These are phyloP conservation scores for Starmerella geochares DNA, from an alignment of 805 yeast genomes.

Conservation along the genomic window DNA sequence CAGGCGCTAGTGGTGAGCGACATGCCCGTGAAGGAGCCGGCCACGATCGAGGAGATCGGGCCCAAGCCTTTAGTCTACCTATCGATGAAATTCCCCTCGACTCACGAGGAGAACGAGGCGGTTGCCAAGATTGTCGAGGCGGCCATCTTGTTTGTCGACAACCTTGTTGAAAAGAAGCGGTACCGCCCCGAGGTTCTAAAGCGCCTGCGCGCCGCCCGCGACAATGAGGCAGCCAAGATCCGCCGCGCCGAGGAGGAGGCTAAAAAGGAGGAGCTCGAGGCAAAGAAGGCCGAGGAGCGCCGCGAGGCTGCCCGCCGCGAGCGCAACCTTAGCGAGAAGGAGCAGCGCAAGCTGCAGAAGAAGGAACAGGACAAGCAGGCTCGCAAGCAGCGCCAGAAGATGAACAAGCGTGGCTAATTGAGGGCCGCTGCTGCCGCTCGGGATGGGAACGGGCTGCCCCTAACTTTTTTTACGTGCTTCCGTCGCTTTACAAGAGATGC, in stretches of 20 bases:
- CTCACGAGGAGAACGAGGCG: conserved; percentile 41
- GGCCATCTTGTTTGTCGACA: conserved; percentile 51
- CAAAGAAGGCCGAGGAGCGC: conserved; percentile 45
- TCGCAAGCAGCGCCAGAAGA: conserved; percentile 42
- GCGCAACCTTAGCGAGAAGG: conserved; percentile 61
- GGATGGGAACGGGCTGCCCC: too few relatives aligned
- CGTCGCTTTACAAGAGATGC: too few relatives aligned
- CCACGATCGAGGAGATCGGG: conserved; percentile 32
- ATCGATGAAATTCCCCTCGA: conserved; percentile 44
- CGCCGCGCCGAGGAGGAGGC: conserved; percentile 55
- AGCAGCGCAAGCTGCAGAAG: conserved; percentile 66
- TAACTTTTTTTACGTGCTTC: too few relatives aligned
- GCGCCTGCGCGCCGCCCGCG: conserved; percentile 60
- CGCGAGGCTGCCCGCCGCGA: conserved; percentile 54
- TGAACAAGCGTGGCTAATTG: conserved; percentile 12
- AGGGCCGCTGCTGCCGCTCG: too few relatives aligned
- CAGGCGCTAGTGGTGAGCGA: conserved; percentile 74
- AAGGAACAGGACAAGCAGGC: conserved; percentile 74
- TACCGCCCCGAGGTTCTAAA: conserved; percentile 70
- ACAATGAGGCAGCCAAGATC: conserved; percentile 57
- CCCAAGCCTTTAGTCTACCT: conserved; percentile 39
- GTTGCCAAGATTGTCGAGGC: conserved; percentile 44
- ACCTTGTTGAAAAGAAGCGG: conserved; percentile 43
- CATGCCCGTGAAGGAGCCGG: conserved; percentile 66
- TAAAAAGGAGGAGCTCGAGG: conserved; percentile 58